Evolutionary conservation across 768 basidiomycete species (phyloP).

Genomic region (Lepiota brunneoincarnata): DNA sequence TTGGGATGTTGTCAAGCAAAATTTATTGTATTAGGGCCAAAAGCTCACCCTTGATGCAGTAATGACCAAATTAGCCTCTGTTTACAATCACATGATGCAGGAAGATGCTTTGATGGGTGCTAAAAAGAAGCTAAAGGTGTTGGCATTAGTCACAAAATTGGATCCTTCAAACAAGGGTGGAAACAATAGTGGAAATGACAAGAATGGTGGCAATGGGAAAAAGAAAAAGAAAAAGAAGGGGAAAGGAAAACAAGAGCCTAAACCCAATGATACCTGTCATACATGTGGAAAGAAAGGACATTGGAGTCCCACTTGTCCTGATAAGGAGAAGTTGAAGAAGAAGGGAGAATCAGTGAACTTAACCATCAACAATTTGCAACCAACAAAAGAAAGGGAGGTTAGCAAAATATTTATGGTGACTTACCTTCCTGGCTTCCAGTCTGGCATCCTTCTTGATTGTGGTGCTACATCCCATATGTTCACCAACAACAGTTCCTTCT

Average conservation of each 20-base stretch:
- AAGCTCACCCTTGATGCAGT: neutral
- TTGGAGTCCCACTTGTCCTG: no score
- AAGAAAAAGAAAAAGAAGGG: neutral
- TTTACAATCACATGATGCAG: no score
- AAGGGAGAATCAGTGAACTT: conserved; percentile 11
- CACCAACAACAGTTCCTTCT: conserved; percentile 10
- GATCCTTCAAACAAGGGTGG: neutral
- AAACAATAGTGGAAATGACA: no score
- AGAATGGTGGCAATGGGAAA: neutral
- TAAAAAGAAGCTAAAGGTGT: neutral
- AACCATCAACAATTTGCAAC: neutral
- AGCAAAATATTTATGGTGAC: neutral
- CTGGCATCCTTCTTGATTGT: conserved; percentile 10
- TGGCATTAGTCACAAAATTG: neutral
- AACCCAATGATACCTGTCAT: conserved; percentile 14
- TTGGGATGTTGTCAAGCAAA: neutral
- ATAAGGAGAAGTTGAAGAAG: neutral
- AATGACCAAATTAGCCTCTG: neutral
- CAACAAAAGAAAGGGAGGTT: conserved; percentile 4
- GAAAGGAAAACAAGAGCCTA: conserved; percentile 5
- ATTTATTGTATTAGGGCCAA: no score
- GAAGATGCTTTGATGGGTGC: neutral
- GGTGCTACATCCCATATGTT: conserved; percentile 18
- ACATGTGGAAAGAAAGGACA: conserved; percentile 3
- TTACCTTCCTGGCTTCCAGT: neutral